phyloP scores from a whole-genome alignment of 73 alveolate species.

The Paramecium sexaurelia region DNA sequence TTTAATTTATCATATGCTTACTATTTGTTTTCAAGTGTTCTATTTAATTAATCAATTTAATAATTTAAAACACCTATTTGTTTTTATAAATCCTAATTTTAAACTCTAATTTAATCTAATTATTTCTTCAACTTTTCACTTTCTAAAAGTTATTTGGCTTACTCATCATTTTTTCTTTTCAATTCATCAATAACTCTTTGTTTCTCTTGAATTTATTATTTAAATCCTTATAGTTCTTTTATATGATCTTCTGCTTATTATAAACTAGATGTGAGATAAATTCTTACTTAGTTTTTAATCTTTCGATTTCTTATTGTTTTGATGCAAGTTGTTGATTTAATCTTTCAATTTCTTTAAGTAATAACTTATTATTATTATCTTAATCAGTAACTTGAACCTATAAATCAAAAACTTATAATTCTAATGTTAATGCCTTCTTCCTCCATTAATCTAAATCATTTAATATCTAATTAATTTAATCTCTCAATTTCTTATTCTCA shows the following conservation, averaged over 20 bases:
- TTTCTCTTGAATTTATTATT: background rate
- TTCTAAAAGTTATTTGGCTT: background rate
- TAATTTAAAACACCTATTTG: background rate
- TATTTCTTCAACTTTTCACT: background rate
- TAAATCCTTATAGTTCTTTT: background rate
- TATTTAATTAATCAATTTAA: slow-evolving; percentile 2
- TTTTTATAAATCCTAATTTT: background rate
- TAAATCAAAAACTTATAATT: background rate
- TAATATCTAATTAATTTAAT: background rate
- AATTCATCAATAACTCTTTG: slow-evolving; percentile 5
- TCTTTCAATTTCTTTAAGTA: background rate
- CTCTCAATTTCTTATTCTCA: slow-evolving; percentile 17
- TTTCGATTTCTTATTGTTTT: slow-evolving; percentile 4
- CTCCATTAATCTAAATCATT: slow-evolving; percentile 33
- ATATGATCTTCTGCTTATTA: slow-evolving; percentile 30
- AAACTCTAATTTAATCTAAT: background rate
- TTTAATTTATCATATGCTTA: background rate
- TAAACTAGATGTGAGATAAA: background rate
- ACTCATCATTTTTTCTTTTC: slow-evolving; percentile 2
- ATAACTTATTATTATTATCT: slow-evolving; percentile 13
- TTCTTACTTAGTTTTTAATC: background rate
- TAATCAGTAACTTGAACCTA: background rate
- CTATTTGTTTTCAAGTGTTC: slow-evolving; percentile 5
- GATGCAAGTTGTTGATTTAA: background rate
- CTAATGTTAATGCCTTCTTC: background rate